These are phyloP conservation scores for Pestalotiopsis sp. DNA, from an alignment of 2,329 filamentous ascomycete species.

Conservation along the genomic window DNA sequence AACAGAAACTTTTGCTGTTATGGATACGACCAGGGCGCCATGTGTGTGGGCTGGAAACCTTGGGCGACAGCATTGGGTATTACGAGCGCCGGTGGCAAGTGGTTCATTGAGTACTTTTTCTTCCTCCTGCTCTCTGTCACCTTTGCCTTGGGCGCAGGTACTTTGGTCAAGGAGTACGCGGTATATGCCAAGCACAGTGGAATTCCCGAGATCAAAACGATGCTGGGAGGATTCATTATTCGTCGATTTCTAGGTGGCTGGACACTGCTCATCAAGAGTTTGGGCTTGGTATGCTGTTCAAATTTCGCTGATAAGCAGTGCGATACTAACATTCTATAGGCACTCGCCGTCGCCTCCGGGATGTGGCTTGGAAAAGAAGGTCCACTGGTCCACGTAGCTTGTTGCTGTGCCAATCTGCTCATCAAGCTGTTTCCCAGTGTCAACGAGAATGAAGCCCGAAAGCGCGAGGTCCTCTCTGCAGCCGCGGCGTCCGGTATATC, in stretches of 20 bases:
- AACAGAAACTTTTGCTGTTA: conserved; percentile 92
- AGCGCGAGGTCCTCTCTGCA: conserved; percentile 89
- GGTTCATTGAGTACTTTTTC: conserved; percentile 84
- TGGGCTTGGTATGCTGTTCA: conserved; percentile 70
- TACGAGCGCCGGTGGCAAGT: conserved; percentile 68
- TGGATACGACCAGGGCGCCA: conserved; percentile 80
- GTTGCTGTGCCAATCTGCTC: conserved; percentile 92
- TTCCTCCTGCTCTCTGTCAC: conserved; percentile 83
- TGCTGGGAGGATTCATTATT: conserved; percentile 93
- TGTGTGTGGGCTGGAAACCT: conserved; percentile 84
- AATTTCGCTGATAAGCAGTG: neutral
- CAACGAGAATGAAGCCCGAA: conserved; percentile 88
- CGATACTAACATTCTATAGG: conserved; percentile 51
- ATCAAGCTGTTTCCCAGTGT: conserved; percentile 86
- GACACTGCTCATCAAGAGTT: conserved; percentile 87
- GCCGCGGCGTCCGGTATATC: conserved; percentile 92
- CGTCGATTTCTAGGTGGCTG: conserved; percentile 82
- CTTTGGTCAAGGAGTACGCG: conserved; percentile 83
- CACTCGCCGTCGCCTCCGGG: conserved; percentile 88
- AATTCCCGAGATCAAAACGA: conserved; percentile 97
- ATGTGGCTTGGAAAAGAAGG: conserved; percentile 98
- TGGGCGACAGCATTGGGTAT: conserved; percentile 81
- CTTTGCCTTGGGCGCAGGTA: conserved; percentile 76
- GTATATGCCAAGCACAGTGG: conserved; percentile 91
- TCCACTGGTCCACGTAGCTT: conserved; percentile 92